Conservation (phyloP, 1,284 basidiomycete species). For the Tilletia horrida region DNA sequence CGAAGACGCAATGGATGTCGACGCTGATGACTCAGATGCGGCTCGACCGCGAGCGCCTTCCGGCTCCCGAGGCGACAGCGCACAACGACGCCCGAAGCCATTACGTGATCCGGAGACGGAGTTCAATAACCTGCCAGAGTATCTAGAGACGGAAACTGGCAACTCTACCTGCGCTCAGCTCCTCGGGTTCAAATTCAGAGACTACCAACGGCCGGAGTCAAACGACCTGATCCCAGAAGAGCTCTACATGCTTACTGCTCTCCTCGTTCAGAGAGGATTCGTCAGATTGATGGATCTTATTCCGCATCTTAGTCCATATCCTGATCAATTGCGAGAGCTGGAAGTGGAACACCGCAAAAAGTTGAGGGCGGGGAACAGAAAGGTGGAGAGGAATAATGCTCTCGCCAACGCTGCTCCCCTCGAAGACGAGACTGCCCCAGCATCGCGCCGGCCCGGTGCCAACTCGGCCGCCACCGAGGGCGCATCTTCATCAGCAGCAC, state of each 20-base stretch:
- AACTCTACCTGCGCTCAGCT: slow-evolving; percentile 71
- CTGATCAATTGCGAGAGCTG: slow-evolving; percentile 55
- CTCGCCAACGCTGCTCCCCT: slow-evolving; percentile 81
- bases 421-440: slow-evolving; percentile 62
- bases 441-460: background rate
- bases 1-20: slow-evolving; percentile 1
- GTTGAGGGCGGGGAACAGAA: background rate
- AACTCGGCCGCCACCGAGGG: background rate
- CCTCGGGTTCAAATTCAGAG: slow-evolving; percentile 89
- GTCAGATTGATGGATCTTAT: slow-evolving; percentile 80
- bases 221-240: slow-evolving; percentile 66
- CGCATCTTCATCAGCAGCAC: background rate
- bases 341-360: slow-evolving; percentile 66
- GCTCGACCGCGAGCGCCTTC: background rate
- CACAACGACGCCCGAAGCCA: background rate
- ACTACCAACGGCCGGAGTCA: slow-evolving; percentile 66
- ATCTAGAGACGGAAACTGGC: slow-evolving; percentile 57
- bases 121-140: background rate
- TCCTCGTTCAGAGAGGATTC: slow-evolving; percentile 83
- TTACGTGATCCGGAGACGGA: background rate
- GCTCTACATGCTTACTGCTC: slow-evolving; percentile 76
- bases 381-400: slow-evolving; percentile 62
- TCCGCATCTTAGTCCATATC: slow-evolving; percentile 65
- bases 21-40: background rate
- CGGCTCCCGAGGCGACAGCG: background rate